Evolutionary conservation across 257 asterid genomes (phyloP).

Genomic region (Capsicum baccatum): DNA sequence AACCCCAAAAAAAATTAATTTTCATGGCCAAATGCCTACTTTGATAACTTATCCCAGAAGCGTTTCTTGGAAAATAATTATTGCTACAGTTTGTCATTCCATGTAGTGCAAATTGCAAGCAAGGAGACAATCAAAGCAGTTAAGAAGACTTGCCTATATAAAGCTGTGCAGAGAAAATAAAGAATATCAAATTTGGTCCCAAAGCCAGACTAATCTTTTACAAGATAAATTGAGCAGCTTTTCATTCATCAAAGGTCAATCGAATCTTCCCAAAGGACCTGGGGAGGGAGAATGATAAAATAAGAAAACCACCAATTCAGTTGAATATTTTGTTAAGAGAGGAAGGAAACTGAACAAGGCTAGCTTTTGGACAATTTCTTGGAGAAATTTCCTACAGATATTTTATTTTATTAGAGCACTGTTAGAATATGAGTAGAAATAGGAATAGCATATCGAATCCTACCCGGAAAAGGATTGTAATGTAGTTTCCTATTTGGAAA

Average conservation of each 20-base stretch:
- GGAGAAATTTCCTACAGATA: background rate
- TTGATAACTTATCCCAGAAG: constrained; percentile 1
- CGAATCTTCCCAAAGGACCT: background rate
- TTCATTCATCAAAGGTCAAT: constrained; percentile 16
- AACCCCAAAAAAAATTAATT: too few relatives aligned
- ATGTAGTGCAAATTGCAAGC: constrained; percentile 9
- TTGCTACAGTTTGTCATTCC: background rate
- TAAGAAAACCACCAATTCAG: constrained; percentile 24
- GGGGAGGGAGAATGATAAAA: background rate
- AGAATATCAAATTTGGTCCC: constrained; percentile 11
- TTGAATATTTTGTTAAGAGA: background rate
- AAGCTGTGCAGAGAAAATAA: background rate
- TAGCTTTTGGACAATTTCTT: background rate
- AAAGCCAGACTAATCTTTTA: constrained; percentile 8
- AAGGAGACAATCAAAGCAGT: background rate
- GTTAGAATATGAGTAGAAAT: too few relatives aligned
- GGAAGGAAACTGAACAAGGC: constrained; percentile 7
- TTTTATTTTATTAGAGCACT: background rate
- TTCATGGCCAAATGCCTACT: too few relatives aligned
- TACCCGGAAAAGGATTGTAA: too few relatives aligned
- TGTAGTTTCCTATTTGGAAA: too few relatives aligned
- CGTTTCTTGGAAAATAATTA: constrained; percentile 12
- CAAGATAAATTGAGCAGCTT: background rate
- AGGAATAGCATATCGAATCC: too few relatives aligned
- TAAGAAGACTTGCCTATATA: background rate